phyloP scores from a whole-genome alignment of 345 rosid species.

The Schrenkiella parvula region DNA sequence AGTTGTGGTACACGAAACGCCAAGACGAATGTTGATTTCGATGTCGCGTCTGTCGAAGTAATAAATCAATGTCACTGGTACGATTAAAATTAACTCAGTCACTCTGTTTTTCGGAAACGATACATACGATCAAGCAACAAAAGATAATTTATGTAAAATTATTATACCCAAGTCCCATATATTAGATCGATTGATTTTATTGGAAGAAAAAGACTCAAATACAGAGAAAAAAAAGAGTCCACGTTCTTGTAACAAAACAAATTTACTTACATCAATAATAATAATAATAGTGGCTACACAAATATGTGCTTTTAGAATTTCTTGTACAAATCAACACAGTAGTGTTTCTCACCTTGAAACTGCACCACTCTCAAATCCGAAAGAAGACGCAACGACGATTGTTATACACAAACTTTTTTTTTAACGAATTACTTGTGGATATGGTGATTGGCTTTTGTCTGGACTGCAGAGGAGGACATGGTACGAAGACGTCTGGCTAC shows the following conservation, averaged over 20 bases:
- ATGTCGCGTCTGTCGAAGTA: too few relatives aligned
- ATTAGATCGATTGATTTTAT: too few relatives aligned
- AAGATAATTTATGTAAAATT: too few relatives aligned
- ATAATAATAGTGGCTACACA: slow-evolving; percentile 27
- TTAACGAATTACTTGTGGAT: slow-evolving; percentile 17
- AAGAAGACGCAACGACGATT: not conserved
- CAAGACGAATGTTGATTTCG: too few relatives aligned
- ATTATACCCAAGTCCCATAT: too few relatives aligned
- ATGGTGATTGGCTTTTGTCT: slow-evolving; percentile 39
- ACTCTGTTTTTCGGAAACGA: too few relatives aligned
- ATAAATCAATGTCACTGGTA: too few relatives aligned
- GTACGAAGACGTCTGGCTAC: slow-evolving; percentile 60
- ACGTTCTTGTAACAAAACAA: slow-evolving; percentile 20
- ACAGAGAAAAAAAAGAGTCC: too few relatives aligned
- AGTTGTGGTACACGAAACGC: too few relatives aligned
- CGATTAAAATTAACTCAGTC: too few relatives aligned
- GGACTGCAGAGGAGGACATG: slow-evolving; percentile 53
- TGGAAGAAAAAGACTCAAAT: too few relatives aligned
- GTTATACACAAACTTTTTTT: slow-evolving; percentile 17
- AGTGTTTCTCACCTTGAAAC: slow-evolving; percentile 12
- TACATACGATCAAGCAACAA: too few relatives aligned
- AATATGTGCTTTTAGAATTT: slow-evolving; percentile 18
- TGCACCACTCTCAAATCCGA: slow-evolving; percentile 20
- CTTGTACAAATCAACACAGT: slow-evolving; percentile 32
- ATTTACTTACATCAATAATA: slow-evolving; percentile 31